Conservation (phyloP, 2,329 filamentous ascomycete genomes). For the Alternaria arbusti region DNA sequence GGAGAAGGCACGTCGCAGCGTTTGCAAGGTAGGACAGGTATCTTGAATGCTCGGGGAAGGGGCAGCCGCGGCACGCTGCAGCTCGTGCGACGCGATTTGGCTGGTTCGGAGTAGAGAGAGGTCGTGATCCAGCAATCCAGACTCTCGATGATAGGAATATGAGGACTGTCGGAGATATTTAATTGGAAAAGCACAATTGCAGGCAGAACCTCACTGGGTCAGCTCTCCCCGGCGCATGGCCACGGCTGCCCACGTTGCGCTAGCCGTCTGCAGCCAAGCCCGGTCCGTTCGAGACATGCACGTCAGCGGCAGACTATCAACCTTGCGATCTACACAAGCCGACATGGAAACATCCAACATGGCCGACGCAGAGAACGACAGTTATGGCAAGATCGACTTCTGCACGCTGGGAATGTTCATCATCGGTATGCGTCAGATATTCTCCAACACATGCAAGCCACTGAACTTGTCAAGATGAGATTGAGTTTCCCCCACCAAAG, state of each 20-base stretch:
- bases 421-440: constrained; percentile 55
- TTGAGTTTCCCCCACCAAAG: constrained; percentile 77
- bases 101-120: not conserved
- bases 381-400: constrained; percentile 56
- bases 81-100: constrained; percentile 15
- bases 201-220: constrained; percentile 5
- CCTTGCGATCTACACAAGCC: not conserved
- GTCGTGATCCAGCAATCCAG: not conserved
- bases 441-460: constrained; percentile 12
- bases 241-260: constrained; percentile 19
- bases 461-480: constrained; percentile 71
- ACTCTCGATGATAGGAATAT: not conserved
- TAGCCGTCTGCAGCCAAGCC: constrained; percentile 24
- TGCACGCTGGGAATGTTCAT: constrained; percentile 70
- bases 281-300: constrained; percentile 1
- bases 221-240: constrained; percentile 9
- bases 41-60: constrained; percentile 31
- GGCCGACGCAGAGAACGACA: not conserved
- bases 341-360: constrained; percentile 11
- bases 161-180: not conserved
- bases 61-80: constrained; percentile 34
- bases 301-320: constrained; percentile 5
- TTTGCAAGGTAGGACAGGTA: constrained; percentile 32
- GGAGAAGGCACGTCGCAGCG: constrained; percentile 38
- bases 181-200: constrained; percentile 4